A percentile compares a stretch with the other conserved stretches of the same genome.
These are phyloP conservation scores for Cochlearia excelsa DNA, from an alignment of 345 rosid genomes.

Conservation along the genomic window DNA sequence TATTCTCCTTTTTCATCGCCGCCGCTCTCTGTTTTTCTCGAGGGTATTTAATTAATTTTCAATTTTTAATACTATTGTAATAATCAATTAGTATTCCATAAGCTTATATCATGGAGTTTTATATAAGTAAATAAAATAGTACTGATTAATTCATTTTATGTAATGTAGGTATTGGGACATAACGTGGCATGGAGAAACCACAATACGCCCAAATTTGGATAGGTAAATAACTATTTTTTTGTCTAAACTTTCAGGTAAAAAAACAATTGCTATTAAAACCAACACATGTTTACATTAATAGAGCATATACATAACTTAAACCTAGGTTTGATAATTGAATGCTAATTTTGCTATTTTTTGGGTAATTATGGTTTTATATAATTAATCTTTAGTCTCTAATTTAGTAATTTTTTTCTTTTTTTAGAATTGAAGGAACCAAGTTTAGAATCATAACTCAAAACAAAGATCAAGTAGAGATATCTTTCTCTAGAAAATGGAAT, in stretches of 20 bases:
- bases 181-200: slow-evolving; percentile 19
- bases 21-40: too few relatives aligned
- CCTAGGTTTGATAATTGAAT: too few relatives aligned
- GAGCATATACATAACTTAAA: too few relatives aligned
- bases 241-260: slow-evolving; percentile 12
- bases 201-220: slow-evolving; percentile 15
- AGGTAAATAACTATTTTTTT: slow-evolving; percentile 15
- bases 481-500: slow-evolving; percentile 53
- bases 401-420: too few relatives aligned
- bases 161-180: slow-evolving; percentile 37
- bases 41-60: slow-evolving; percentile 21
- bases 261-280: too few relatives aligned
- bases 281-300: too few relatives aligned
- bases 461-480: slow-evolving; percentile 60
- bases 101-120: too few relatives aligned
- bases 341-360: too few relatives aligned
- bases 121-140: too few relatives aligned
- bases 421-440: slow-evolving; percentile 47
- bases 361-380: too few relatives aligned
- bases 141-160: background rate
- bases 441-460: slow-evolving; percentile 46
- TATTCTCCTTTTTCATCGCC: too few relatives aligned
- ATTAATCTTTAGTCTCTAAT: too few relatives aligned
- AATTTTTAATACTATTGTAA: background rate
- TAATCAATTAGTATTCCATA: background rate